These are phyloP conservation scores for Otatea glauca DNA, from an alignment of 176 grass and related monocot genomes.

Conservation along the genomic window DNA sequence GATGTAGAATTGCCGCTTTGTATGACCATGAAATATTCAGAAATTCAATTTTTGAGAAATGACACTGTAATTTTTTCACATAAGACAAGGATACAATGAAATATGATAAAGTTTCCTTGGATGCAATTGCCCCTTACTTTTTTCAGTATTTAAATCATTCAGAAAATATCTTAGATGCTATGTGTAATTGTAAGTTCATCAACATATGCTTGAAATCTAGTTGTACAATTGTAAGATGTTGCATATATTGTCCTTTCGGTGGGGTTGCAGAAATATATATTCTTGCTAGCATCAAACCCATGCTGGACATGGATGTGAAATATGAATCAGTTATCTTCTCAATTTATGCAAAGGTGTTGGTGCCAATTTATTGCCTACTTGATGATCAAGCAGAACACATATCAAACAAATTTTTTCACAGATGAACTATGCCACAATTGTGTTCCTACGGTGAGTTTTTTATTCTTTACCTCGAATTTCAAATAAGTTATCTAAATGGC, in stretches of 20 bases:
- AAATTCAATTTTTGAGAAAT: constrained; percentile 19
- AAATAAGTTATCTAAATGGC: background rate
- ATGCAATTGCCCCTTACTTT: background rate
- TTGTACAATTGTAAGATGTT: background rate
- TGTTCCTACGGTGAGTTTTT: background rate
- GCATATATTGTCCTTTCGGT: background rate
- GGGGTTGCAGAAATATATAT: constrained; percentile 1
- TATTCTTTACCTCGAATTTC: constrained; percentile 1
- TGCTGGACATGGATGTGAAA: background rate
- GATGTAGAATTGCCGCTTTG: constrained; percentile 52
- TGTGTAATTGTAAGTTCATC: constrained; percentile 18
- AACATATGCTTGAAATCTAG: constrained; percentile 21
- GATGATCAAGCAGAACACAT: background rate
- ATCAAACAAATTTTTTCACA: background rate
- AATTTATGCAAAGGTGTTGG: background rate
- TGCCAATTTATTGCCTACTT: background rate
- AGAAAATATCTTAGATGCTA: background rate
- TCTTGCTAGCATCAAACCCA: background rate
- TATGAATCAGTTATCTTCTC: background rate
- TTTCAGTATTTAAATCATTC: constrained; percentile 1
- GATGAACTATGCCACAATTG: background rate
- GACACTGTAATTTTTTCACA: constrained; percentile 7
- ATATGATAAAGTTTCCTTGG: background rate
- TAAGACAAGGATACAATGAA: constrained; percentile 34
- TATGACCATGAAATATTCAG: constrained; percentile 13